These are phyloP conservation scores for Clarkia xantiana DNA, from an alignment of 345 rosid species.

Conservation along the genomic window DNA sequence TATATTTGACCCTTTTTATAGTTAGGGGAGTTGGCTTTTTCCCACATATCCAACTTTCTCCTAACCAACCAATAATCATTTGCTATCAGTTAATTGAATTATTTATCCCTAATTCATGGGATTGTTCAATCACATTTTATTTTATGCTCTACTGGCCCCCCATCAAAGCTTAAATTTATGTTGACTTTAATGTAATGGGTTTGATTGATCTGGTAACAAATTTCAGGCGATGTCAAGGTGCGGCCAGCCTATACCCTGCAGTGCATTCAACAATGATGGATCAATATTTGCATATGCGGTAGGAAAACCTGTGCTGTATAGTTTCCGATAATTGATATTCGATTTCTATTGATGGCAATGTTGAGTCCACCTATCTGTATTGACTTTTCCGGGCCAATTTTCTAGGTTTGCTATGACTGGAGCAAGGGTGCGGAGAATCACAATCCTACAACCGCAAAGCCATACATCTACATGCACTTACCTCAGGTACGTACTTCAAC, in stretches of 20 bases:
- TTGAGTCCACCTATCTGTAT: no score
- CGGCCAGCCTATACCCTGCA: slow-evolving; percentile 73
- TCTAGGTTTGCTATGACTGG: slow-evolving; percentile 91
- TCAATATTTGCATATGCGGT: slow-evolving; percentile 89
- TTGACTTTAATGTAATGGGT: background rate
- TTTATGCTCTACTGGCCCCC: background rate
- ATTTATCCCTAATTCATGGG: no score
- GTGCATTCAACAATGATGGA: slow-evolving; percentile 89
- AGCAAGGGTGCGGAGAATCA: slow-evolving; percentile 81
- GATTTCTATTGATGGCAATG: no score
- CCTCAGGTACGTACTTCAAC: slow-evolving; percentile 34
- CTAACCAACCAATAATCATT: no score
- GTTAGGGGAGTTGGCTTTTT: no score
- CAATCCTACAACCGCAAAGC: slow-evolving; percentile 57
- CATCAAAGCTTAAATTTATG: background rate
- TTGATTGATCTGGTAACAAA: slow-evolving; percentile 1
- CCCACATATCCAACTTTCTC: no score
- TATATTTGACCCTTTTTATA: no score
- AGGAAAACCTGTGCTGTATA: slow-evolving; percentile 3
- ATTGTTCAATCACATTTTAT: no score
- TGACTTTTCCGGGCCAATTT: background rate
- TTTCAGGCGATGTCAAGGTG: slow-evolving; percentile 91
- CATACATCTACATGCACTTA: slow-evolving; percentile 43
- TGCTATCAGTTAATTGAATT: no score
- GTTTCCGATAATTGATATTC: no score